A percentile compares a stretch with the other conserved stretches of the same genome.
Evolutionary conservation across 768 basidiomycete species (phyloP).

Genomic region (Kwoniella bestiolae): DNA sequence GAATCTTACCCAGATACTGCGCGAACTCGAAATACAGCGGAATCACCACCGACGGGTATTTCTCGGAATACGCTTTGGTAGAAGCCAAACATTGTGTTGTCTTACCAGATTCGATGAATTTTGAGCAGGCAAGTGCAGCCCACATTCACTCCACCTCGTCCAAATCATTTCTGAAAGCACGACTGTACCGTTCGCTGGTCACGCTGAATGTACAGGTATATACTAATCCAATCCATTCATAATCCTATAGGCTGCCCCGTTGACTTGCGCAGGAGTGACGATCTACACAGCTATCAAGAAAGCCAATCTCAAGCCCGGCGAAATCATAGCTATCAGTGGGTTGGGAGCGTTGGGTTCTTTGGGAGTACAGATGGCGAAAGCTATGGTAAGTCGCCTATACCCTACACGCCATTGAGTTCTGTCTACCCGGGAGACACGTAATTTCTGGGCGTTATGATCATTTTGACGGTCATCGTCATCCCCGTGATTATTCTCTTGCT

Average conservation of each 20-base stretch:
- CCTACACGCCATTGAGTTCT: too few relatives aligned
- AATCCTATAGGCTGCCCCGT: conserved; percentile 36
- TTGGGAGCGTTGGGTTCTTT: conserved; percentile 34
- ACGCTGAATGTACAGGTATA: background rate
- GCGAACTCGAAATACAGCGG: conserved; percentile 21
- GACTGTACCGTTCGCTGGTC: too few relatives aligned
- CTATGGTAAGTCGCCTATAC: background rate
- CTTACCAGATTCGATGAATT: conserved; percentile 16
- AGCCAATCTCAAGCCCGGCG: conserved; percentile 25
- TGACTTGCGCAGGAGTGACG: conserved; percentile 36
- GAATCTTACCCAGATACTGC: conserved; percentile 24
- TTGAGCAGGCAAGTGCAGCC: conserved; percentile 17
- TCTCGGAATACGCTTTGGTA: conserved; percentile 23
- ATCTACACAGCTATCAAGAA: conserved; percentile 32
- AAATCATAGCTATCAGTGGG: conserved; percentile 35
- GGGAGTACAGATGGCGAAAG: conserved; percentile 36
- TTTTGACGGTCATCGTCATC: too few relatives aligned
- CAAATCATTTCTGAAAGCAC: too few relatives aligned
- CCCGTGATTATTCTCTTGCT: too few relatives aligned
- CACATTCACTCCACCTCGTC: too few relatives aligned
- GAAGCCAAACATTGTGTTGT: conserved; percentile 19
- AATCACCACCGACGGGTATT: conserved; percentile 25
- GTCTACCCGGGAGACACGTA: too few relatives aligned
- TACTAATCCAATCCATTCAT: too few relatives aligned
- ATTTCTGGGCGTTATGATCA: too few relatives aligned